phyloP scores from a whole-genome alignment of 345 rosid species.

The Boechera divaricarpa region DNA sequence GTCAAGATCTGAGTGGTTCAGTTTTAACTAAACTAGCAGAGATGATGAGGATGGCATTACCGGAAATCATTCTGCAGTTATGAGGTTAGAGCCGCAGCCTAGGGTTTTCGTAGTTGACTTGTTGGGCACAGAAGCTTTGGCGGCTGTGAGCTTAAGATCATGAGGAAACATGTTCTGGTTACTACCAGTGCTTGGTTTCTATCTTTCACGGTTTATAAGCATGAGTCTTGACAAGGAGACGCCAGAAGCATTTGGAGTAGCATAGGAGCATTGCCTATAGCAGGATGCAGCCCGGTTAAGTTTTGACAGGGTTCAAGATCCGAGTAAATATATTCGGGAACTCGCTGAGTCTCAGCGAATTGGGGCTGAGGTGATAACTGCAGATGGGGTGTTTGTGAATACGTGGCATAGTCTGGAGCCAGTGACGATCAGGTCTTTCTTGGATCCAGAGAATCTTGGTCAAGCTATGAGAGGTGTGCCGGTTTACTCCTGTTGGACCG shows the following conservation, averaged over 20 bases:
- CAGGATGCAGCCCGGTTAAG: slow-evolving; percentile 59
- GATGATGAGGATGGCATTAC: slow-evolving; percentile 54
- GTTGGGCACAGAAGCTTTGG: slow-evolving; percentile 59
- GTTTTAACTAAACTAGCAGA: slow-evolving; percentile 40
- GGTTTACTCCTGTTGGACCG: slow-evolving; percentile 51
- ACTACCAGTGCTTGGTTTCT: slow-evolving; percentile 69
- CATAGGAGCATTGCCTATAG: slow-evolving; percentile 45
- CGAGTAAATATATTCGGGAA: slow-evolving; percentile 35
- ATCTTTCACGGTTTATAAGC: slow-evolving; percentile 51
- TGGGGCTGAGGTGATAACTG: slow-evolving; percentile 47
- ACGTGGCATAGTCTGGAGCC: slow-evolving; percentile 59
- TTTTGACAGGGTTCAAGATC: slow-evolving; percentile 44
- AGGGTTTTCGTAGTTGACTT: slow-evolving; percentile 54
- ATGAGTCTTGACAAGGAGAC: slow-evolving; percentile 41
- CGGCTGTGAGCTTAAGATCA: slow-evolving; percentile 53
- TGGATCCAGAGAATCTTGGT: slow-evolving; percentile 34
- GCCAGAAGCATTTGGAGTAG: slow-evolving; percentile 36
- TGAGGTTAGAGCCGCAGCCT: slow-evolving; percentile 43
- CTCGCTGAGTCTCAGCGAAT: slow-evolving; percentile 40
- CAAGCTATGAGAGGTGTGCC: slow-evolving; percentile 39
- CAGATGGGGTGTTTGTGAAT: slow-evolving; percentile 62
- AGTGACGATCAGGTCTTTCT: slow-evolving; percentile 36
- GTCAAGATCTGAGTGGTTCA: slow-evolving; percentile 37
- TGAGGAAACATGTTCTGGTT: slow-evolving; percentile 49
- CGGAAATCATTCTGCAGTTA: slow-evolving; percentile 48